Percentiles rank a stretch among this genome's conserved stretches.
Evolutionary conservation across 257 asterid species (phyloP).

Genomic region (Coffea eugenioides): DNA sequence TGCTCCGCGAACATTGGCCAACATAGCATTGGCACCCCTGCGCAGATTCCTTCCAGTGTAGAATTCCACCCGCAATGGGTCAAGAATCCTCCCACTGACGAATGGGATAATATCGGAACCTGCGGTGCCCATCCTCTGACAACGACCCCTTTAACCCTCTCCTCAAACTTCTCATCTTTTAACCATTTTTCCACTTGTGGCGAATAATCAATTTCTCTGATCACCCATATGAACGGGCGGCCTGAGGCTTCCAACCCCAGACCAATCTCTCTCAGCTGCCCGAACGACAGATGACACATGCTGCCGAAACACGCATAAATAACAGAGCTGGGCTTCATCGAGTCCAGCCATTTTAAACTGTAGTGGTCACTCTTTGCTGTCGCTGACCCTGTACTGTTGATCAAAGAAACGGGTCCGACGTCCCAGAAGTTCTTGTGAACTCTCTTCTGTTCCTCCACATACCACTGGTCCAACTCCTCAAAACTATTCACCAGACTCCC

Average conservation of each 20-base stretch:
- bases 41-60: conserved; percentile 35
- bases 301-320: conserved; percentile 50
- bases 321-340: conserved; percentile 27
- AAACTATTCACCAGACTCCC: conserved; percentile 51
- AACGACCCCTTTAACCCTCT: conserved; percentile 31
- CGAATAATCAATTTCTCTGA: conserved; percentile 26
- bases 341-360: conserved; percentile 42
- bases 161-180: conserved; percentile 21
- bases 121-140: conserved; percentile 54
- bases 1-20: conserved; percentile 48
- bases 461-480: conserved; percentile 56
- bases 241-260: conserved; percentile 37
- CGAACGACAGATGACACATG: conserved; percentile 23
- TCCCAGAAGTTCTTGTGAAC: conserved; percentile 41
- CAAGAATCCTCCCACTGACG: conserved; percentile 34
- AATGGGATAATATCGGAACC: conserved; percentile 43
- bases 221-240: conserved; percentile 38
- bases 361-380: conserved; percentile 21
- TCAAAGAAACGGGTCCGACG: conserved; percentile 52
- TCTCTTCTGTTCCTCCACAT: conserved; percentile 28
- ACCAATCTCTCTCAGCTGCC: conserved; percentile 45
- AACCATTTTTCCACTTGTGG: conserved; percentile 31
- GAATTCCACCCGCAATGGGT: conserved; percentile 61
- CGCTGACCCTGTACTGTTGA: conserved; percentile 27
- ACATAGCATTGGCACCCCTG: conserved; percentile 37